These are phyloP conservation scores for Moricandia arvensis DNA, from an alignment of 345 rosid genomes.

Conservation along the genomic window DNA sequence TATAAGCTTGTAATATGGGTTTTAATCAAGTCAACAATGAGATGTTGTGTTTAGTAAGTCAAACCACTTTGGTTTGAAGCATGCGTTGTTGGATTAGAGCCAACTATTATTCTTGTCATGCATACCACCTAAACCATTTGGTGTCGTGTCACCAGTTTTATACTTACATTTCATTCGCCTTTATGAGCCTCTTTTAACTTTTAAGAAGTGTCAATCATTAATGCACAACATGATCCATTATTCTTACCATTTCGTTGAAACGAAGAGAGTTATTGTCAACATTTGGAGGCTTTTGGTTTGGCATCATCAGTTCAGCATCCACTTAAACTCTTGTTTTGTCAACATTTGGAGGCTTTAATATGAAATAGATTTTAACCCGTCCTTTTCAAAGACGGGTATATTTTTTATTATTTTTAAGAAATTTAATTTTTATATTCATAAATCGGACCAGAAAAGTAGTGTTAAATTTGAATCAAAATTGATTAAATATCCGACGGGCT, in stretches of 20 bases:
- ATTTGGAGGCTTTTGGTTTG: background rate
- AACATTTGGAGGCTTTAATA: background rate
- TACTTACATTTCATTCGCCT: background rate
- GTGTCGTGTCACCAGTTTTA: slow-evolving; percentile 30
- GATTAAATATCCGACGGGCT: too few relatives aligned
- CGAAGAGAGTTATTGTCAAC: background rate
- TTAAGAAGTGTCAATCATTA: background rate
- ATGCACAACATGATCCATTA: slow-evolving; percentile 9
- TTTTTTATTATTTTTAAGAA: too few relatives aligned
- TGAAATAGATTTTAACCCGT: too few relatives aligned
- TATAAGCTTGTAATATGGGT: background rate
- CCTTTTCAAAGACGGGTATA: too few relatives aligned
- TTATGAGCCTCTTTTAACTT: background rate
- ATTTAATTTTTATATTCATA: too few relatives aligned
- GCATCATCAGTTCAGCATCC: background rate
- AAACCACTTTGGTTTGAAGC: slow-evolving; percentile 23
- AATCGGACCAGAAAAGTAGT: too few relatives aligned
- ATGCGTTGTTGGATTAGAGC: slow-evolving; percentile 26
- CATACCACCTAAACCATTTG: slow-evolving; percentile 36
- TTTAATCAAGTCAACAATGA: background rate
- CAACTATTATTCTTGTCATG: slow-evolving; percentile 28
- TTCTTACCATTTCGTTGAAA: too few relatives aligned
- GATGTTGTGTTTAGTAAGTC: slow-evolving; percentile 26
- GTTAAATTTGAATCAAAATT: too few relatives aligned
- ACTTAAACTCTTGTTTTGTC: background rate